phyloP scores from a whole-genome alignment of 306 rosid genomes.

The Carpinus viminea region DNA sequence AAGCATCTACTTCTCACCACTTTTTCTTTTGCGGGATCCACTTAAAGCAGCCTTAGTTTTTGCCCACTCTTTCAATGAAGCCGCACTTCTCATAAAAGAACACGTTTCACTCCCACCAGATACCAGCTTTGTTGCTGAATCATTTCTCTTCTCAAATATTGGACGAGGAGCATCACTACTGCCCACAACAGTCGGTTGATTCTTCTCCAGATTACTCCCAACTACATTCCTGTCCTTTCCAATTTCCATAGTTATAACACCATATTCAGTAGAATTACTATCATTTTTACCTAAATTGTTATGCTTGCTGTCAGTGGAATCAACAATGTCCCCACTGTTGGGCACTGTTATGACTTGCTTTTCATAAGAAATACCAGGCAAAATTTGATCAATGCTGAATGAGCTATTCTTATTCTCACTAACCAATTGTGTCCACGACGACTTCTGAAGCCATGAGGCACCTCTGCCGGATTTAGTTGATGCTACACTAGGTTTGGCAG shows the following conservation, averaged over 20 bases:
- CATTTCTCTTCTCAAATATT: conserved; percentile 31
- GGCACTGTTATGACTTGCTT: conserved; percentile 35
- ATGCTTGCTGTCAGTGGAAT: conserved; percentile 32
- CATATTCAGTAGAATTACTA: conserved; percentile 23
- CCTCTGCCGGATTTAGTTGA: conserved; percentile 58
- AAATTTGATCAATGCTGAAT: conserved; percentile 66
- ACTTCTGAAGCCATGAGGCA: conserved; percentile 64
- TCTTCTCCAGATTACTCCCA: conserved; percentile 24
- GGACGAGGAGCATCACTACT: conserved; percentile 25
- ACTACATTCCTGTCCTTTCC: background rate
- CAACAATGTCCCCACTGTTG: conserved; percentile 5
- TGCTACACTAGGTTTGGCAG: conserved; percentile 24
- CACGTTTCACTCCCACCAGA: conserved; percentile 51
- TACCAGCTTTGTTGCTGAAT: conserved; percentile 30
- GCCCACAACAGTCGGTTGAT: conserved; percentile 28
- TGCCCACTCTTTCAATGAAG: conserved; percentile 73
- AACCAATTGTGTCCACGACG: conserved; percentile 85
- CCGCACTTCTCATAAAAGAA: conserved; percentile 71
- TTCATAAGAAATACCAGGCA: conserved; percentile 44
- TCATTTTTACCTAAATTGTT: conserved; percentile 21
- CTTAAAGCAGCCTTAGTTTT: conserved; percentile 74
- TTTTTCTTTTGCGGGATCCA: conserved; percentile 61
- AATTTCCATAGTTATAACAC: conserved; percentile 17
- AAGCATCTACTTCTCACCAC: conserved; percentile 36
- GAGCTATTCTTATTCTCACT: conserved; percentile 32